Percentiles rank a stretch among this genome's conserved stretches.
Conservation (phyloP, 345 rosid species). For the Bruguiera sexangula region DNA sequence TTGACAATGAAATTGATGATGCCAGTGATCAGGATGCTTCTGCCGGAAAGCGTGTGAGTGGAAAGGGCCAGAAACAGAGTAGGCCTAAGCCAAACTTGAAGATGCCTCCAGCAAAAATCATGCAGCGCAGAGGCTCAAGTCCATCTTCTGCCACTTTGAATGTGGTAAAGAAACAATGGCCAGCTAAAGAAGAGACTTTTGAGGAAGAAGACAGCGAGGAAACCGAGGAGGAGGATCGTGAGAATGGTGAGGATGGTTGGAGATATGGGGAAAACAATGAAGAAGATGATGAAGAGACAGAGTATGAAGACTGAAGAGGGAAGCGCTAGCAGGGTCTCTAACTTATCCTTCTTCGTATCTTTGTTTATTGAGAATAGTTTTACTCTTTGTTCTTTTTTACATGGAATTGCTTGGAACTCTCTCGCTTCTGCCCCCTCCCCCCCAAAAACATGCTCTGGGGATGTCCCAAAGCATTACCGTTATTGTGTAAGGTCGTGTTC, state of each 20-base stretch:
- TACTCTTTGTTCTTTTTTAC: neutral
- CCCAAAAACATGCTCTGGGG: too few species aligned
- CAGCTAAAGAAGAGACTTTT: conserved; percentile 47
- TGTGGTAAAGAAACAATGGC: conserved; percentile 59
- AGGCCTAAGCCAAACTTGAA: conserved; percentile 60
- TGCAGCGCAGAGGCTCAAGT: conserved; percentile 55
- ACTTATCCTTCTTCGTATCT: neutral
- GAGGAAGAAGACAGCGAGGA: conserved; percentile 91
- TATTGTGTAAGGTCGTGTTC: too few species aligned
- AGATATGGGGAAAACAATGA: conserved; percentile 64
- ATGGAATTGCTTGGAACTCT: too few species aligned
- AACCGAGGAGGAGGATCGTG: conserved; percentile 77
- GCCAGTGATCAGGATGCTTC: conserved; percentile 79
- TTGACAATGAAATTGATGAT: conserved; percentile 70
- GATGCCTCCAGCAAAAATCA: conserved; percentile 58
- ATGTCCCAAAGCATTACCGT: too few species aligned
- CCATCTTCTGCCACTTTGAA: conserved; percentile 48
- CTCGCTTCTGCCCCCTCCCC: too few species aligned
- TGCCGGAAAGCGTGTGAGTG: conserved; percentile 53
- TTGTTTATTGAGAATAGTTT: neutral
- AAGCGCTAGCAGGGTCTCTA: neutral
- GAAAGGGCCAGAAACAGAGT: conserved; percentile 59
- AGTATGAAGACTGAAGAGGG: conserved; percentile 65
- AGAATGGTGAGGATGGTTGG: conserved; percentile 82
- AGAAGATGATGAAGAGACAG: conserved; percentile 91